phyloP scores from a whole-genome alignment of 768 basidiomycete genomes.

The Boletellus ananas region DNA sequence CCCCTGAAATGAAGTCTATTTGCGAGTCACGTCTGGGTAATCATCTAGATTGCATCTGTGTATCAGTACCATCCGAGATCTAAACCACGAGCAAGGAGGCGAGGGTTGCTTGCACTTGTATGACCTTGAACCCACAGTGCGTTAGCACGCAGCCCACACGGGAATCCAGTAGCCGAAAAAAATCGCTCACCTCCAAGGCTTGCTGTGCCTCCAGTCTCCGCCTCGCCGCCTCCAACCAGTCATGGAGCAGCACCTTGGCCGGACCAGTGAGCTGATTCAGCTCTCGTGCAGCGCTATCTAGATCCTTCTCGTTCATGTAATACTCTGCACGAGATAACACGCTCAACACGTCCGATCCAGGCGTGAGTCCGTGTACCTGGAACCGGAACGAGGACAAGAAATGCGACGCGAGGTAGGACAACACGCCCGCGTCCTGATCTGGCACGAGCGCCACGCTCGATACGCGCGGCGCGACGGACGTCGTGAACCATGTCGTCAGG shows the following conservation, averaged over 20 bases:
- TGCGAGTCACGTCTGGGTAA: slow-evolving; percentile 3
- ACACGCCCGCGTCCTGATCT: slow-evolving; percentile 81
- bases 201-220: slow-evolving; percentile 87
- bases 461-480: slow-evolving; percentile 78
- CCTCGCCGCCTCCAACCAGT: slow-evolving; percentile 92
- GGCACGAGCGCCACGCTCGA: slow-evolving; percentile 91
- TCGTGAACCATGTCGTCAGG: slow-evolving; percentile 87
- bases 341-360: slow-evolving; percentile 82
- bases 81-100: slow-evolving; percentile 75
- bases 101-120: slow-evolving; percentile 80
- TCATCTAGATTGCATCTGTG: slow-evolving; percentile 23
- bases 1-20: background rate
- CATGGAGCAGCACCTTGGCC: slow-evolving; percentile 65
- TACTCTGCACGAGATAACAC: slow-evolving; percentile 87
- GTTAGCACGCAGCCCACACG: slow-evolving; percentile 9
- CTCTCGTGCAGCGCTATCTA: slow-evolving; percentile 80
- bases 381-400: slow-evolving; percentile 74
- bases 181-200: slow-evolving; percentile 66
- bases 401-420: slow-evolving; percentile 83
- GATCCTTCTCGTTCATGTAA: slow-evolving; percentile 86
- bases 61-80: slow-evolving; percentile 17
- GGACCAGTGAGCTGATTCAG: slow-evolving; percentile 87
- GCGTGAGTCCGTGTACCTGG: slow-evolving; percentile 64
- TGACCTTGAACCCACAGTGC: slow-evolving; percentile 46
- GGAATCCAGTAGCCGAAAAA: no score